Base-by-base conservation (phyloP, 306 rosid genomes). In the Carpinus viminea region DNA sequence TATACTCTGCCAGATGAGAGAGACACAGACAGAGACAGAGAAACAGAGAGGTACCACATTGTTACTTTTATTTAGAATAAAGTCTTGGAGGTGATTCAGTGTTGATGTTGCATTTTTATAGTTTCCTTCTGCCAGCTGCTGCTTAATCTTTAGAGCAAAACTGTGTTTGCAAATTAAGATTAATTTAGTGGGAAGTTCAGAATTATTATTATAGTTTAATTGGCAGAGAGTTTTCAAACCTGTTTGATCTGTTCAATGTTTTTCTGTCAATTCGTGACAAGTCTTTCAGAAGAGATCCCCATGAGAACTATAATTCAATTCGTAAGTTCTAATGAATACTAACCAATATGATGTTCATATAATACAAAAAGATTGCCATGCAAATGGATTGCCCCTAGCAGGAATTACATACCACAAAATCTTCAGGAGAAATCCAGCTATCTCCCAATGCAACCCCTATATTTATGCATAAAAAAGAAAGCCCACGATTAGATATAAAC, bases 341-440 rank as follows among this genome's bases (percentile, higher is more conserved):
- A 12, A 10, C 12, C 43, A 0, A 38, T 4, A 36, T 3, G 3
- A 3, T 36, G 41, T 36, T 4, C 0, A 36, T 36, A 38, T 38
- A 38, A 3, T 21, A 28, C 65, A 59, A 4, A 59, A 59, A 2
- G 28, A 12, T 59, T 9, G 3, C 28, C 7, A 11, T 59, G 17
- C 34, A 11, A 59, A 59, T 1, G 65, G 12, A 11, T 57, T 57
- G 28, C 64, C 64, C 12, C 26, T 57, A 21, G 64, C 64, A 20
- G 26, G 64, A 20, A 57, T 57, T 57, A 57, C 64, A 21, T 24
- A 59, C 65, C 65, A 11, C 65, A 59, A 59, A 59, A 11, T 59
- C 65, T 59, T 59, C 65, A 20, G 65, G 65, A 59, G 65, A 59
- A 59, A 59, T 59, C 65, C 65, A 59, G 36, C 65, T 24, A 59